These are phyloP conservation scores for Coemansia sp. DNA, from an alignment of 192 early-diverging fungal genomes.

Conservation along the genomic window DNA sequence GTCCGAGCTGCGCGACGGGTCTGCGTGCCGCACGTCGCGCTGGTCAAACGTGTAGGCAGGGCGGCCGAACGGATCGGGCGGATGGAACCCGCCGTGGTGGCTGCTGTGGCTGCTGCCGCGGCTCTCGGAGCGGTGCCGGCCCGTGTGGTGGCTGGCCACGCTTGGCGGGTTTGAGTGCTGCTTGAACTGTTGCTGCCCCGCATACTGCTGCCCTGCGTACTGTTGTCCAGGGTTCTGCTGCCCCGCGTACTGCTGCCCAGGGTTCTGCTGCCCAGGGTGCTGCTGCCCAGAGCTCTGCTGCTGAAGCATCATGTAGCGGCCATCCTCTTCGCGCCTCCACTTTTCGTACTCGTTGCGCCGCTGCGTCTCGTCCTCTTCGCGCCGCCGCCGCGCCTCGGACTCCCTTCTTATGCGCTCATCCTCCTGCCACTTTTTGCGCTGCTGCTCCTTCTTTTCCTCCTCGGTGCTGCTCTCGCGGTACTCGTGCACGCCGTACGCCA, in stretches of 20 bases:
- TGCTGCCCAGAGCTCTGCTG: neutral
- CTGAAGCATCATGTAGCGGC: neutral
- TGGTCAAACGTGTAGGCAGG: constrained; percentile 31
- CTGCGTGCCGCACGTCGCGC: constrained; percentile 21
- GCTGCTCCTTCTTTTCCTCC: constrained; percentile 15
- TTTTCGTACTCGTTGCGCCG: constrained; percentile 29
- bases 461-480: constrained; percentile 10
- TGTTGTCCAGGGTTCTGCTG: too few species aligned
- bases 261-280: neutral
- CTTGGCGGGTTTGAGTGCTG: constrained; percentile 3
- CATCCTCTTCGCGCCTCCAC: constrained; percentile 20
- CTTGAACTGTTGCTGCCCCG: neutral
- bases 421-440: constrained; percentile 18
- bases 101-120: constrained; percentile 16
- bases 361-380: constrained; percentile 28
- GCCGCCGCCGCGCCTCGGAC: constrained; percentile 20
- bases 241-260: too few species aligned
- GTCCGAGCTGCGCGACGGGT: constrained; percentile 44
- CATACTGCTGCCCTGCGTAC: neutral
- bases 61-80: constrained; percentile 34
- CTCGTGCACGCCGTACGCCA: constrained; percentile 47
- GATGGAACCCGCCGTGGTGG: constrained; percentile 19
- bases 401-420: constrained; percentile 26
- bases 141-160: constrained; percentile 4
- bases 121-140: constrained; percentile 23